A percentile compares a stretch with the other conserved stretches of the same genome.
These are phyloP conservation scores for Aspergillus wentii DNA, from an alignment of 495 filamentous ascomycete genomes.

Conservation along the genomic window DNA sequence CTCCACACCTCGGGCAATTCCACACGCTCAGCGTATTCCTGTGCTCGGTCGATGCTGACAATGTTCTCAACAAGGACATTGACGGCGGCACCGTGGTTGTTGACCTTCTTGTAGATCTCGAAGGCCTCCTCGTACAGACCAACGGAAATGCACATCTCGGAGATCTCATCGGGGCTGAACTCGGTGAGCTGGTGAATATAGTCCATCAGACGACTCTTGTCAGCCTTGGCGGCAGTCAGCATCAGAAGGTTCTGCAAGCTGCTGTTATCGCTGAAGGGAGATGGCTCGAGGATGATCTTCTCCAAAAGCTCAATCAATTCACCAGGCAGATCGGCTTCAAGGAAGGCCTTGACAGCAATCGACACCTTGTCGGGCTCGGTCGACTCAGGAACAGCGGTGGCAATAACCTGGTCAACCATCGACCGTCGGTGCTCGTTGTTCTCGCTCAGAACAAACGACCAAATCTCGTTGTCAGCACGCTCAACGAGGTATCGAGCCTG, in stretches of 20 bases:
- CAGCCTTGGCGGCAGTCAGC: slow-evolving; percentile 93
- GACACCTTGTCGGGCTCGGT: slow-evolving; percentile 94
- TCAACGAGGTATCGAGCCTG: slow-evolving; percentile 95
- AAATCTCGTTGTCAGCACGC: slow-evolving; percentile 83
- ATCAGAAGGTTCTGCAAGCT: slow-evolving; percentile 96
- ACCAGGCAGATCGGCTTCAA: slow-evolving; percentile 81
- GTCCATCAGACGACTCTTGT: slow-evolving; percentile 91
- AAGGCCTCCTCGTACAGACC: slow-evolving; percentile 97
- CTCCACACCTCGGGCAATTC: slow-evolving; percentile 99
- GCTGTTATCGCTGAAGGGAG: slow-evolving; percentile 92
- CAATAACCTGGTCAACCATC: slow-evolving; percentile 93
- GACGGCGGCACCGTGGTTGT: slow-evolving; percentile 78
- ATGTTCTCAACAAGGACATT: slow-evolving; percentile 95
- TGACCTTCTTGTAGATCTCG: slow-evolving; percentile 97
- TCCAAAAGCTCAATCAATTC: slow-evolving; percentile 97
- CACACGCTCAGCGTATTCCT: slow-evolving; percentile 93
- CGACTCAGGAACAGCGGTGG: slow-evolving; percentile 92
- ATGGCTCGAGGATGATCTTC: slow-evolving; percentile 98
- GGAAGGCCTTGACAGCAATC: slow-evolving; percentile 87
- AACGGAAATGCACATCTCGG: slow-evolving; percentile 87
- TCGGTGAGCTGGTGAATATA: slow-evolving; percentile 89
- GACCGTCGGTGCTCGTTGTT: slow-evolving; percentile 94
- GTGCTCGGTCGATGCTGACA: slow-evolving; percentile 96
- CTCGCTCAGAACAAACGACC: slow-evolving; percentile 87
- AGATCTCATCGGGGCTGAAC: slow-evolving; percentile 90